Percentiles rank a stretch among this genome's conserved stretches.
These are phyloP conservation scores for Chlamydomonas sphaeroides DNA, from an alignment of 139 green algal genomes.

Conservation along the genomic window DNA sequence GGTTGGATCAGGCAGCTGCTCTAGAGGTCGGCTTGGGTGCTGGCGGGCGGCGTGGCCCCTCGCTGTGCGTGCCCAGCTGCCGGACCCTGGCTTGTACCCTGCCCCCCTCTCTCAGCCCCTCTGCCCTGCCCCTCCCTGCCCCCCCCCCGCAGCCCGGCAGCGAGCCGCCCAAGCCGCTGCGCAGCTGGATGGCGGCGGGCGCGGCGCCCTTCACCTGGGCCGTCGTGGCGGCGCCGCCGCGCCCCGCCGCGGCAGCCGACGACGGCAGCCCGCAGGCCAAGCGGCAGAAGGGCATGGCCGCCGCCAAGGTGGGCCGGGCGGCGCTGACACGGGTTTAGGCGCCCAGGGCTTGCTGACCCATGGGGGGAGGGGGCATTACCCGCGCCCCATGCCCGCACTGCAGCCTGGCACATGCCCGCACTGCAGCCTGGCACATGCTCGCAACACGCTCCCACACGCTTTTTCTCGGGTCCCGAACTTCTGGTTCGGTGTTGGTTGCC, in stretches of 20 bases:
- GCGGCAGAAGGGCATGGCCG: conserved; percentile 32
- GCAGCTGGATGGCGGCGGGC: background rate
- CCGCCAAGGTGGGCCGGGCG: conserved; percentile 39
- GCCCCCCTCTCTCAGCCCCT: background rate
- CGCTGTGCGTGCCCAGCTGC: background rate
- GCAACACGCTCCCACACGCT: too few species aligned
- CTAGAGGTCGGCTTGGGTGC: background rate
- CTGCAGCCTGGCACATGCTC: too few species aligned
- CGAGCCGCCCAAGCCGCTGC: conserved; percentile 30
- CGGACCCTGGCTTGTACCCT: background rate
- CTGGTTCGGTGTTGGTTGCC: too few species aligned
- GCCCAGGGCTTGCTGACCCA: too few species aligned
- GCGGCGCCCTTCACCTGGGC: conserved; percentile 38
- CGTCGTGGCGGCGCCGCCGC: conserved; percentile 3
- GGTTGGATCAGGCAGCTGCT: background rate
- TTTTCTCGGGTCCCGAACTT: too few species aligned
- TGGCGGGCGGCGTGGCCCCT: conserved; percentile 14
- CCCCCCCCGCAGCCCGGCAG: background rate
- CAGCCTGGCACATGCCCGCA: too few species aligned
- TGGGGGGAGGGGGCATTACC: too few species aligned
- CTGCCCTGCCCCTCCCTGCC: background rate
- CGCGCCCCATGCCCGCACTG: too few species aligned
- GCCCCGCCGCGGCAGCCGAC: background rate
- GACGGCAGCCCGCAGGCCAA: conserved; percentile 24
- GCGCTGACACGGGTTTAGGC: too few species aligned